Evolutionary conservation across 2,329 filamentous ascomycete genomes (phyloP).

Genomic region (Dryadomyces sulphureus): DNA sequence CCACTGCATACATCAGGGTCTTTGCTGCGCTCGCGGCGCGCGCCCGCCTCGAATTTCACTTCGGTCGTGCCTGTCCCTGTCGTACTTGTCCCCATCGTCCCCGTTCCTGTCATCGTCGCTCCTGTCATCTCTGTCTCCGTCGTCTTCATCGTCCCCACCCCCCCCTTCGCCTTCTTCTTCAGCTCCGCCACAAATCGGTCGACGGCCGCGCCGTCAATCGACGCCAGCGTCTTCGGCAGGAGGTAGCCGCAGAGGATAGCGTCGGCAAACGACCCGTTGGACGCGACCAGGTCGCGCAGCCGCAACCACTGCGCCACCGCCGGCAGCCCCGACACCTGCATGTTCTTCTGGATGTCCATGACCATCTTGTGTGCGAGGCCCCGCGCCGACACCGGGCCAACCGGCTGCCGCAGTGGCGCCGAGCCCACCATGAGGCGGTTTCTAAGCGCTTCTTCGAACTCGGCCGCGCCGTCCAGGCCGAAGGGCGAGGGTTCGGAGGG

Average conservation of each 20-base stretch:
- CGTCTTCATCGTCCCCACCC: background rate
- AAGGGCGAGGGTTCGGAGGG: too few species aligned
- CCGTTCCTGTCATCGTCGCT: background rate
- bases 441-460: background rate
- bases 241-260: slow-evolving; percentile 16
- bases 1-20: slow-evolving; percentile 7
- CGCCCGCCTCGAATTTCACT: background rate
- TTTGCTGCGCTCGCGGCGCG: background rate
- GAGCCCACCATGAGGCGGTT: background rate
- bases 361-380: slow-evolving; percentile 2
- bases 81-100: background rate
- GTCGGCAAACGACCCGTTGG: slow-evolving; percentile 15
- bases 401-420: background rate
- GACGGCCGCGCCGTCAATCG: background rate
- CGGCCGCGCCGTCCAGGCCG: background rate
- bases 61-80: background rate
- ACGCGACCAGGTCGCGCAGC: background rate
- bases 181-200: background rate
- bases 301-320: slow-evolving; percentile 18
- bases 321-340: slow-evolving; percentile 5
- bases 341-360: background rate
- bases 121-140: background rate
- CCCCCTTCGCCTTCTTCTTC: background rate
- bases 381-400: background rate
- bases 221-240: slow-evolving; percentile 7